A percentile compares a stretch with the other conserved stretches of the same genome.
Evolutionary conservation across 139 green algal species (phyloP).

Genomic region (Gonium pectorale): DNA sequence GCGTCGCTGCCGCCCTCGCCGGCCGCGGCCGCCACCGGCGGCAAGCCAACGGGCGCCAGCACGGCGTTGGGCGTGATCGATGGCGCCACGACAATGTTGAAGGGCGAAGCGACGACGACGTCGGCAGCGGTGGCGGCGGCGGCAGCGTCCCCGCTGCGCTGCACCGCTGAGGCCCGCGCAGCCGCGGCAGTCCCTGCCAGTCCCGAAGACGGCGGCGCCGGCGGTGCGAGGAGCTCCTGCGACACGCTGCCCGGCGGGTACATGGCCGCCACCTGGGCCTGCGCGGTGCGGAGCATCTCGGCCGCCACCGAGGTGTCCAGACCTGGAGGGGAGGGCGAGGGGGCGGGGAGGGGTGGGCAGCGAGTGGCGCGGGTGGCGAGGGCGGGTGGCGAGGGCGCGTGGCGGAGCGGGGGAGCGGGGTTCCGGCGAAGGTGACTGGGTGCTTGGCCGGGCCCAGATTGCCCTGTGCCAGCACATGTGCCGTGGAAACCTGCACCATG

Average conservation of each 20-base stretch:
- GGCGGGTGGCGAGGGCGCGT: neutral
- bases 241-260: neutral
- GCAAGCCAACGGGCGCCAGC: no score
- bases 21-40: neutral
- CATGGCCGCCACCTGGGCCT: slow-evolving; percentile 5
- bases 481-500: no score
- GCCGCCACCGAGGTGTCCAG: slow-evolving; percentile 14
- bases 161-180: no score
- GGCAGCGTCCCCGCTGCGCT: no score
- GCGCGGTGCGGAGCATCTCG: slow-evolving; percentile 35
- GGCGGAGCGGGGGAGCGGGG: no score
- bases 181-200: neutral
- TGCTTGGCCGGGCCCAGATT: no score
- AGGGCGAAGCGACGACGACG: neutral
- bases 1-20: neutral
- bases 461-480: no score
- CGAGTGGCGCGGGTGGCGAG: neutral
- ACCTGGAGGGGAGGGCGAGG: neutral
- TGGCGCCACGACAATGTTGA: slow-evolving; percentile 1
- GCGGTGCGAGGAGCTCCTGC: neutral
- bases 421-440: no score
- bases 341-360: neutral
- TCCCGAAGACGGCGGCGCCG: neutral
- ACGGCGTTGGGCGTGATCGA: neutral
- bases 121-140: neutral